phyloP scores from a whole-genome alignment of 108 stramenopile species.

The Fistulifera pelliculosa region DNA sequence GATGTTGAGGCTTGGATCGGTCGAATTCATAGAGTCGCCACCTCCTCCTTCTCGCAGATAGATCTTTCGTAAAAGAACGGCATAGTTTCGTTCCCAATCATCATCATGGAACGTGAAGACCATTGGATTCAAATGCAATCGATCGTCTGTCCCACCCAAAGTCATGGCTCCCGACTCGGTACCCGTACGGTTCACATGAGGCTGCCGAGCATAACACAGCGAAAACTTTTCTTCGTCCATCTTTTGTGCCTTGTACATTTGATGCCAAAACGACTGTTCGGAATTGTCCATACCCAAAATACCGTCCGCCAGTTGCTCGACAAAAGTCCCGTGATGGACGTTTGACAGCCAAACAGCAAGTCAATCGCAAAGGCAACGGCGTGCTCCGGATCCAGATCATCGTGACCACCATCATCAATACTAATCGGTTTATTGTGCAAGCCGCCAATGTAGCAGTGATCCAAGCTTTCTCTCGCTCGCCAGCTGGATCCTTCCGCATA shows the following conservation, averaged over 20 bases:
- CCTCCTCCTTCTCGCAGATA: conserved; percentile 48
- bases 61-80: conserved; percentile 50
- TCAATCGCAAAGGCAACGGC: conserved; percentile 33
- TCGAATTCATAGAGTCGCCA: conserved; percentile 13
- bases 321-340: conserved; percentile 73
- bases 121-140: conserved; percentile 73
- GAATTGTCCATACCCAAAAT: conserved; percentile 77
- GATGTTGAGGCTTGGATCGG: conserved; percentile 14
- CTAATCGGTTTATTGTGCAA: conserved; percentile 16
- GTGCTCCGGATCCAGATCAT: conserved; percentile 19
- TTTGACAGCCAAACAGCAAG: conserved; percentile 90
- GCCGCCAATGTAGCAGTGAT: conserved; percentile 41
- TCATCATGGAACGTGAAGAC: conserved; percentile 34
- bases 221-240: conserved; percentile 41
- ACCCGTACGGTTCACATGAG: conserved; percentile 29
- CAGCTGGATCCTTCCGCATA: conserved; percentile 57
- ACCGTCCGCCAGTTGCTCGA: conserved; percentile 84
- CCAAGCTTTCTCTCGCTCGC: conserved; percentile 42
- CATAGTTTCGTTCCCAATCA: conserved; percentile 17
- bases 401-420: conserved; percentile 7
- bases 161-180: conserved; percentile 68
- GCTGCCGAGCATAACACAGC: conserved; percentile 49
- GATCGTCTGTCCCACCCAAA: conserved; percentile 77
- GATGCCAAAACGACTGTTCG: conserved; percentile 41
- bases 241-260: conserved; percentile 35